These are phyloP conservation scores for Zoysia matrella DNA, from an alignment of 202 grass and related monocot genomes.

Conservation along the genomic window DNA sequence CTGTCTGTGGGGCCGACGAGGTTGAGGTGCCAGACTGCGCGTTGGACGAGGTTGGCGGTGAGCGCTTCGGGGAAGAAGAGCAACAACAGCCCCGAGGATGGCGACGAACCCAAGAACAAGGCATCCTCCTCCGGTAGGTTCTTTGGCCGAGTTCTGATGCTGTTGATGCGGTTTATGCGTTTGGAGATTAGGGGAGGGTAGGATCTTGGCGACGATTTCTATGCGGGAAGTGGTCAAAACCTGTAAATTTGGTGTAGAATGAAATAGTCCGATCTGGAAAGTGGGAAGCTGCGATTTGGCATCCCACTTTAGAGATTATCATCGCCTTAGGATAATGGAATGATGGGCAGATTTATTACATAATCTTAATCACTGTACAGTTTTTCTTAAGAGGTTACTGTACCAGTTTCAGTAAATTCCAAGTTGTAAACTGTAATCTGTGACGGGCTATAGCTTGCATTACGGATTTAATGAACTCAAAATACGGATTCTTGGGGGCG, in stretches of 20 bases:
- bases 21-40: conserved; percentile 21
- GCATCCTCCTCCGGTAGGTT: conserved; percentile 48
- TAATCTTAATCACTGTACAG: background rate
- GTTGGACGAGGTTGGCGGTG: conserved; percentile 53
- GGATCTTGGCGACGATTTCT: conserved; percentile 26
- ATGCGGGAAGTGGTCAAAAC: background rate
- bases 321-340: background rate
- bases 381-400: background rate
- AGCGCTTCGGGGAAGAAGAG: conserved; percentile 69
- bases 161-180: background rate
- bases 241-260: conserved; percentile 29
- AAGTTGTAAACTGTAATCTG: background rate
- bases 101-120: conserved; percentile 47
- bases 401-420: conserved; percentile 1
- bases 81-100: conserved; percentile 33
- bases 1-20: conserved; percentile 28
- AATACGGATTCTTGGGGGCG: background rate
- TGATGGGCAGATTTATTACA: background rate
- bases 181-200: background rate
- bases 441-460: background rate
- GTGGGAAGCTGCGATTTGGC: background rate
- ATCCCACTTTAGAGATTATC: background rate
- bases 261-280: background rate
- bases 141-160: background rate
- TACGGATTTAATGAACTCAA: background rate